These are phyloP conservation scores for Mycena crocata DNA, from an alignment of 768 basidiomycete species.

Conservation along the genomic window DNA sequence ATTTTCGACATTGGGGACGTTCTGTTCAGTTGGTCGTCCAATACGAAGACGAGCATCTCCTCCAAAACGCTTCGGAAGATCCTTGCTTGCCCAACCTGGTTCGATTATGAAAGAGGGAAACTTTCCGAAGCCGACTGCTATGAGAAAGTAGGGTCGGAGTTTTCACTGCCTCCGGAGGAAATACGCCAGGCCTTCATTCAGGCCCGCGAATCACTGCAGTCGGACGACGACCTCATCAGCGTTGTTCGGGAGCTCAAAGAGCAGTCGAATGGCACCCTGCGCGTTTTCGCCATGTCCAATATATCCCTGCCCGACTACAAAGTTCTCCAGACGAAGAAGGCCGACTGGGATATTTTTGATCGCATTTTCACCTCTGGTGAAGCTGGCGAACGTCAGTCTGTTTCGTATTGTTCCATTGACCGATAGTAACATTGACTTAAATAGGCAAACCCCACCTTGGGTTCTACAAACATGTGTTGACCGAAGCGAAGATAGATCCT, in stretches of 20 bases:
- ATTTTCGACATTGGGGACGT: conserved; percentile 70
- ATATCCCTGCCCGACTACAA: conserved; percentile 65
- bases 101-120: conserved; percentile 63
- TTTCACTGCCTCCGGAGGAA: conserved; percentile 50
- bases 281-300: conserved; percentile 69
- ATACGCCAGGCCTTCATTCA: conserved; percentile 58
- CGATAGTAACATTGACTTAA: background rate
- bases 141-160: conserved; percentile 51
- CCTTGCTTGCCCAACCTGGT: conserved; percentile 60
- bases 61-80: conserved; percentile 54
- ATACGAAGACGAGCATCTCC: conserved; percentile 57
- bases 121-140: conserved; percentile 60
- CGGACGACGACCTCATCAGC: conserved; percentile 56
- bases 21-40: conserved; percentile 64
- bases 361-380: conserved; percentile 63
- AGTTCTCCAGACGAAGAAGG: conserved; percentile 56
- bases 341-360: conserved; percentile 62
- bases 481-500: conserved; percentile 57
- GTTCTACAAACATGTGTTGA: conserved; percentile 63
- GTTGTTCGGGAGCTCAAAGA: conserved; percentile 60
- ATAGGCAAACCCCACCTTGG: conserved; percentile 46
- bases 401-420: background rate
- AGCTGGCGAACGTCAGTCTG: conserved; percentile 66
- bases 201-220: conserved; percentile 59
- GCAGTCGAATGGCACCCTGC: conserved; percentile 47